Conservation (phyloP, 139 green algal species). For the Auxenochlorella pyrenoidosa region DNA sequence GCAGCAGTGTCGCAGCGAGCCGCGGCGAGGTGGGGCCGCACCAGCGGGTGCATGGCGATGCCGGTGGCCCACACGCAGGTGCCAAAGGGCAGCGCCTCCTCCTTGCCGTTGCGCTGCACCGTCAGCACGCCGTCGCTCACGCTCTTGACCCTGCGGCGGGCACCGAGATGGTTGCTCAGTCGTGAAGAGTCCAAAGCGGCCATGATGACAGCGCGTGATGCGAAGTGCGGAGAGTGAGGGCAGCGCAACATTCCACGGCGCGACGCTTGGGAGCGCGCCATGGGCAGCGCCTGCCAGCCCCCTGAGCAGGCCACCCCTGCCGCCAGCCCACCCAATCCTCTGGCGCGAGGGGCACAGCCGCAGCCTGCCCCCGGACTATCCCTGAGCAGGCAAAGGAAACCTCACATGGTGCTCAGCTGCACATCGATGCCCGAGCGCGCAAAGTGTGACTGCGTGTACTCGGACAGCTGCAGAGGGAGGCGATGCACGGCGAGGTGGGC, state of each 20-base stretch:
- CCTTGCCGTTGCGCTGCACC: constrained; percentile 38
- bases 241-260: no score
- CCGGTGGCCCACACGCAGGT: constrained; percentile 90
- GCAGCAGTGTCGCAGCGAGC: no score
- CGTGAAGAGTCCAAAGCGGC: no score
- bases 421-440: constrained; percentile 56
- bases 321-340: no score
- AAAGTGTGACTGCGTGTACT: constrained; percentile 70
- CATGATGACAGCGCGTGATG: no score
- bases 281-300: no score
- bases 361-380: not conserved
- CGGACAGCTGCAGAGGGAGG: constrained; percentile 59
- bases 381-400: no score
- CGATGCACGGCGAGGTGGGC: not conserved
- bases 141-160: constrained; percentile 10
- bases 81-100: constrained; percentile 71
- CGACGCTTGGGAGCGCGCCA: no score
- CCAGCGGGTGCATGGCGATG: constrained; percentile 89
- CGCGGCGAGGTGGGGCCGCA: constrained; percentile 54
- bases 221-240: no score
- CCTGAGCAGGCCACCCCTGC: no score
- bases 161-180: not conserved
- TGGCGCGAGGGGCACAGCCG: no score
- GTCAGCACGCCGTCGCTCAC: constrained; percentile 22
- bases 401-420: constrained; percentile 37